Base-by-base conservation (phyloP, 305 asterid species). In the Caryopteris hybrid region DNA sequence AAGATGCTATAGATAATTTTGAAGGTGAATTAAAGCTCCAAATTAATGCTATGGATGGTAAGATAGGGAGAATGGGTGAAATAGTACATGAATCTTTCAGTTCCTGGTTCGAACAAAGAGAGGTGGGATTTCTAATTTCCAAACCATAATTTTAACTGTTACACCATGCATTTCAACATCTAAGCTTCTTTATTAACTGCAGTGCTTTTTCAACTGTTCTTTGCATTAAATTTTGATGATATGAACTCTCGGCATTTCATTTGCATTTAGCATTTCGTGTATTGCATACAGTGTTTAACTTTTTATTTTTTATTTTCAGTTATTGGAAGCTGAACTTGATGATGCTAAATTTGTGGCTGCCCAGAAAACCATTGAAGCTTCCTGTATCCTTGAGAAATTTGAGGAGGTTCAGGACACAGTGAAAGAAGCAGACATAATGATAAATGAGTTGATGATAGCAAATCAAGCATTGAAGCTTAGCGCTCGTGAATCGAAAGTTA, bases 381-480 rank as follows among this genome's bases (percentile, higher is more conserved):
- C 90, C 42, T 89, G 92, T 69, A 51, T 89, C 78, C 85, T 91
- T 69, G 88, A 86, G 66, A 95, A 95, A 82, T 92, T 89, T 74
- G 96, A 79, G 81, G 99, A 92, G 84, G 87, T 85, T 66, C 99
- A 88, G 78, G 92, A 88, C 64, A 95, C 95, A 29, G 68, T 95
- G 84, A 86, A 79, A 70, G 98, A 92, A 75, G 97, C 99, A 52
- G 97, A 89, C 84, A 82, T 88, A 68, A 92, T 88, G 87, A 82
- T 91, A 75, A 95, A 91, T 76, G 92, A 89, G 74, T 81, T 91
- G 80, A 71, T 95, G 89, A 89, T 89, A 76, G 95, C 96, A 64
- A 92, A 92, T 73, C 91, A 92, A 79, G 75, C 88, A 68, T 74
- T 89, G 82, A 95, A 88, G 81, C 89, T 85, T 62, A 82, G 78